Base-by-base conservation (phyloP, 768 basidiomycete species). In the Boletus coccyginus region DNA sequence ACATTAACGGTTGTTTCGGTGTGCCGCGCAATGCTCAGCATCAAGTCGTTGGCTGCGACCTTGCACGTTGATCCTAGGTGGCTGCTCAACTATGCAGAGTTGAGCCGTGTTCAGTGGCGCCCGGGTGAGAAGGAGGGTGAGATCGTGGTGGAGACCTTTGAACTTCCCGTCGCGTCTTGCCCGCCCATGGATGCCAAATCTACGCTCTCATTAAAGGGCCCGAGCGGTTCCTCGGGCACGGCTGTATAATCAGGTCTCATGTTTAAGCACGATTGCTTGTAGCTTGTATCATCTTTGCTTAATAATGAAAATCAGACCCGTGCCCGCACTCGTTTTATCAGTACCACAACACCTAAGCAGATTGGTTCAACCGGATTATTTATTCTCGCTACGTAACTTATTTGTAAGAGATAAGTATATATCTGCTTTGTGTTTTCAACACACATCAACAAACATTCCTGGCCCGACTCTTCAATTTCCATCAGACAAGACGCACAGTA, bases 81-180 rank as follows among this genome's bases (percentile, higher is more conserved):
- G 77, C 65, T 80, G 9, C 70, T 81, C 24, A 79, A 70, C 60
- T 73, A 76, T 56, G 72, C 75, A 7, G 78, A 81, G 63, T 69
- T 81, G 27, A 75, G 73, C 40, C 76, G 78, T 27, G 72, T 80
- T 4, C 69, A 62, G 2, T 78, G 76, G 74, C 70, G 67, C 27
- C 64, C 31, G 12, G 78, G 77, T 9, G 58, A 60, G 9, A 69
- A 59, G 31, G 73, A 73, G 41, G 73, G 76, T 14, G 78, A 78
- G 55, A 65, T 79, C 19, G 21, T 63, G 16, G 66, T 66, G 19
- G 66, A 63, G 46, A 29, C 44, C 24, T 63, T 47, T 35, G 40
- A 49, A 2, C 45, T 49, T 39, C 53, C 60, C 21, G 12, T 9
- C 24, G 0, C 19, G 19, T 24, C 55, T 32, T 6, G 33, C 17